Evolutionary conservation across 1,284 basidiomycete species (phyloP).

Genomic region (Mycena citricolor): DNA sequence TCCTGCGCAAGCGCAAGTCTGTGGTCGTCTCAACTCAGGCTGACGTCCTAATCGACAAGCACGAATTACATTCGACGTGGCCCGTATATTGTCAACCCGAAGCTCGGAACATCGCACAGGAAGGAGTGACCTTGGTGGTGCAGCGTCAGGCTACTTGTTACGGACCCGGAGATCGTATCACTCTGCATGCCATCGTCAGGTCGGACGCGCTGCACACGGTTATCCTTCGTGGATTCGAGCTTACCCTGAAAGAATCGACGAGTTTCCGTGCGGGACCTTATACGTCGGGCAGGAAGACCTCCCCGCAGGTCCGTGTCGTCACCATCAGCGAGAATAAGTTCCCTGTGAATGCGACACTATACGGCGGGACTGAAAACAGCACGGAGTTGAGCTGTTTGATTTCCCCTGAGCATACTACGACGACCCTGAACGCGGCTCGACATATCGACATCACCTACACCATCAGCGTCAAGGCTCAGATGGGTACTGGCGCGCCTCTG

Average conservation of each 20-base stretch:
- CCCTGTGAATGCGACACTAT: slow-evolving; percentile 68
- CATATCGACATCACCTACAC: slow-evolving; percentile 82
- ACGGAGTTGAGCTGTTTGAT: slow-evolving; percentile 70
- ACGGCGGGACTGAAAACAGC: slow-evolving; percentile 67
- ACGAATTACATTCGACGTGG: slow-evolving; percentile 88
- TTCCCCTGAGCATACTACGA: slow-evolving; percentile 68
- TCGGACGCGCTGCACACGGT: slow-evolving; percentile 64
- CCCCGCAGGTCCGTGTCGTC: slow-evolving; percentile 53
- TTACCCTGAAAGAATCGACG: slow-evolving; percentile 73
- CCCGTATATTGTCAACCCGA: slow-evolving; percentile 82
- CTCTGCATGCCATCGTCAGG: slow-evolving; percentile 67
- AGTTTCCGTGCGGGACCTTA: slow-evolving; percentile 62
- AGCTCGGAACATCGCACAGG: slow-evolving; percentile 60
- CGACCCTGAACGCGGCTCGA: slow-evolving; percentile 73
- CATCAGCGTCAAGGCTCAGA: slow-evolving; percentile 71
- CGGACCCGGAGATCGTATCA: slow-evolving; percentile 80
- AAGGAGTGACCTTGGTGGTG: slow-evolving; percentile 73
- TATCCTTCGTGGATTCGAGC: slow-evolving; percentile 77
- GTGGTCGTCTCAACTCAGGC: slow-evolving; percentile 59
- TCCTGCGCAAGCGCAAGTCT: slow-evolving; percentile 72
- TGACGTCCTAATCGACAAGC: slow-evolving; percentile 80
- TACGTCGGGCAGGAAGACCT: slow-evolving; percentile 51
- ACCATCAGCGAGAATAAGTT: slow-evolving; percentile 66
- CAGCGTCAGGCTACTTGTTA: slow-evolving; percentile 75
- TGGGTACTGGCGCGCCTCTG: slow-evolving; percentile 65